Base-by-base conservation (phyloP, 2,329 filamentous ascomycete genomes). In the Fusarium proliferatum region DNA sequence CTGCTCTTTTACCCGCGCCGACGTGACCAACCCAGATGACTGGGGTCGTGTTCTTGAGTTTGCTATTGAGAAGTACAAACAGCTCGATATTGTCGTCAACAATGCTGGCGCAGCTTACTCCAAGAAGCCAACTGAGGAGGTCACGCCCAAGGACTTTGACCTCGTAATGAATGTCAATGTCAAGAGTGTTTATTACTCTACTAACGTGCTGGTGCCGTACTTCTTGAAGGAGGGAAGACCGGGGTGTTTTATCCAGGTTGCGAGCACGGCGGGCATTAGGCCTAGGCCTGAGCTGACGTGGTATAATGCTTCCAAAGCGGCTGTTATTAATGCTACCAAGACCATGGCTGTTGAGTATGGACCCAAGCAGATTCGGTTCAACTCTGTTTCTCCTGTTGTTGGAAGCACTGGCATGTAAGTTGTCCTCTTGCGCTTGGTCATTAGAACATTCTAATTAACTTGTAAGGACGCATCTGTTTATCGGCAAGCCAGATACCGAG, bases 311-410 rank as follows among this genome's bases (percentile, higher is more conserved):
- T 89, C 88, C 41, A 93, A 93, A 79, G 91, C 88, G 1, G 91
- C 91, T 1, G 88, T 92, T 17, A 88, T 88, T 73, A 91, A 88
- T 56, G 90, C 88, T 45, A 86, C 85, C 3, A 88, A 88, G 80
- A 79, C 82, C 0, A 81, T 95, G 76, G 93, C 93, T 0, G 90
- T 92, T 3, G 93, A 95, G 79, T 95, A 92, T 76, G 93, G 91
- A 1, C 87, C 90, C 0, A 88, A 92, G 62, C 88, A 93, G 74
- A 93, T 95, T 73, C 88, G 93, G 0, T 92, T 95, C 77, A 94
- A 94, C 70, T 87, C 89, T 4, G 89, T 95, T n/a, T 93, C 90
- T 34, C 92, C 92, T 0, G 87, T 94, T 1, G 85, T 94, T 5
- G 91, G 89, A 19, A 72, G 70, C 33, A 72, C 70, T 8, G 70